A percentile compares a stretch with the other conserved stretches of the same genome.
Conservation (phyloP, 2,329 filamentous ascomycete genomes). For the Pyricularia grisea region DNA sequence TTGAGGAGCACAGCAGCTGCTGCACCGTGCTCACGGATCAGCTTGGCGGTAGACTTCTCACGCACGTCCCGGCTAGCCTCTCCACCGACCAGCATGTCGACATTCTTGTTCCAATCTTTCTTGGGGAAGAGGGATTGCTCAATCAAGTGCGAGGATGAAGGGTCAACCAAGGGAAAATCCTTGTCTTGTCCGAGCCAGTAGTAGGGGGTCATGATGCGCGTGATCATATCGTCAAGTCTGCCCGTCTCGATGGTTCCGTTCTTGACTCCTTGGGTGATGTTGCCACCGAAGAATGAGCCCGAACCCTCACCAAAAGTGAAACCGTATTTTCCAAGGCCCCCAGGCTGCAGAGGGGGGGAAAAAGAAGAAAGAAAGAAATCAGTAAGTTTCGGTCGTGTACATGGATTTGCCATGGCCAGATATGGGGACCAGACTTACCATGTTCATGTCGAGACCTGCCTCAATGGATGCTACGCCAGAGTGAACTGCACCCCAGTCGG, state of each 20-base stretch:
- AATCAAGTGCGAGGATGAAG: constrained; percentile 33
- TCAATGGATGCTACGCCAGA: constrained; percentile 29
- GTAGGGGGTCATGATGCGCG: constrained; percentile 40
- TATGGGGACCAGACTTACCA: constrained; percentile 17
- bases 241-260: constrained; percentile 66
- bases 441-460: constrained; percentile 39
- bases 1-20: constrained; percentile 63
- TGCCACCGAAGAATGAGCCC: constrained; percentile 40
- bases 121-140: constrained; percentile 35
- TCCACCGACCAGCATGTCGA: not conserved
- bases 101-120: constrained; percentile 31
- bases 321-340: constrained; percentile 24
- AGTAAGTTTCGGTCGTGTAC: not conserved
- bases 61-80: constrained; percentile 26
- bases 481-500: constrained; percentile 36
- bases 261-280: constrained; percentile 63
- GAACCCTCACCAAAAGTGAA: constrained; percentile 11
- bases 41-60: constrained; percentile 39
- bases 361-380: too few relatives aligned
- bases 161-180: constrained; percentile 31
- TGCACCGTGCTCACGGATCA: constrained; percentile 45
- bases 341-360: constrained; percentile 28
- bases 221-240: constrained; percentile 59
- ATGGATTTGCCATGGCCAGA: not conserved
- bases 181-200: constrained; percentile 38